Evolutionary conservation across 352 stramenopile species (phyloP).

Genomic region (Nannochloropsis limnetica): DNA sequence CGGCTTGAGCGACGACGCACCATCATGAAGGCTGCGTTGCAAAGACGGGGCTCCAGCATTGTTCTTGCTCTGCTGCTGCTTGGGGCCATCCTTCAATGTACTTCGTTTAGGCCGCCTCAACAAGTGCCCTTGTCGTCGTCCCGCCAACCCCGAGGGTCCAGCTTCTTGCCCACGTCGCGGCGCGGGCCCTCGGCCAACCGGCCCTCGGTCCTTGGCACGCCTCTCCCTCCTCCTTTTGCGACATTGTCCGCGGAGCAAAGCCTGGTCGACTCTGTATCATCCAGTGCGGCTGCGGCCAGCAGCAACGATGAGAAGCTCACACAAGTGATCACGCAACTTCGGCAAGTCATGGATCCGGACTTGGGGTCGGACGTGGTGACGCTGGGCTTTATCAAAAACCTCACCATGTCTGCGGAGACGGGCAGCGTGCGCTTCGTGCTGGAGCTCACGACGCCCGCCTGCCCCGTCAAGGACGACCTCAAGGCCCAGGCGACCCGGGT

Average conservation of each 20-base stretch:
- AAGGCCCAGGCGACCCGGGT: constrained; percentile 55
- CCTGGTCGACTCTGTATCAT: background rate
- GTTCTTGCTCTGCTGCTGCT: background rate
- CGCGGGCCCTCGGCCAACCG: background rate
- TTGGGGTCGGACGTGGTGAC: constrained; percentile 64
- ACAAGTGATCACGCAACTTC: constrained; percentile 37
- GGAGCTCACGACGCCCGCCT: constrained; percentile 64
- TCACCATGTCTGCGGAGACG: constrained; percentile 55
- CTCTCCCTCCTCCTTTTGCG: background rate
- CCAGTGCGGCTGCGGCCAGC: background rate
- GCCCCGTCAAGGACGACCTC: constrained; percentile 64
- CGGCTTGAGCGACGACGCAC: background rate
- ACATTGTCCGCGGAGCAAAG: constrained; percentile 21
- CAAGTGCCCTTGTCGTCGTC: background rate
- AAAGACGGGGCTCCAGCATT: background rate
- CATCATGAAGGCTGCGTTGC: background rate
- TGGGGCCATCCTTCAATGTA: background rate
- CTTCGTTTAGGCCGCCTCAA: background rate
- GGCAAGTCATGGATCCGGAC: constrained; percentile 61
- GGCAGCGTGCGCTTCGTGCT: constrained; percentile 59
- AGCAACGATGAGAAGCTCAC: background rate
- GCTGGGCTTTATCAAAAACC: constrained; percentile 64
- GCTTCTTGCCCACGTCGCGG: background rate
- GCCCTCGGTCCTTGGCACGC: background rate
- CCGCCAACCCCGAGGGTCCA: background rate